Evolutionary conservation across 1,139 yeast species (phyloP), one percentile per base, ranked within the genome.

Genomic region (Blastobotrys persicus): DNA sequence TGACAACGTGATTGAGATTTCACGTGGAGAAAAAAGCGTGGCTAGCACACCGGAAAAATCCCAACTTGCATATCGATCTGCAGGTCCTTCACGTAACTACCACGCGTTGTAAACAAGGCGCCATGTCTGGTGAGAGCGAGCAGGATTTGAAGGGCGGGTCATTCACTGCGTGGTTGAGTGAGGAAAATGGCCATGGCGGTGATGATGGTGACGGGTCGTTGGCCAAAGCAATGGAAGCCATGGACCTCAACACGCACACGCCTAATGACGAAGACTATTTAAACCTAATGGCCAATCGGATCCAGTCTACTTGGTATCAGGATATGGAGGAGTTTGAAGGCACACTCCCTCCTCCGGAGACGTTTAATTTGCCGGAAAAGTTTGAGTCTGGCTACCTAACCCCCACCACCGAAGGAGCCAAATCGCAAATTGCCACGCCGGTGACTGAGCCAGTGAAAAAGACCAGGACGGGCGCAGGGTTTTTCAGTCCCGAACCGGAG

Each of bases 111-210:
- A 6, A 9, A 23, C 5, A 9, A 23, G 9, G 28, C 28, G 9
- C 9, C 9, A 23, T 23, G 28, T 23, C 28, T 5, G 28, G 28
- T 6, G 28, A 23, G 9, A 9, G 9, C 5, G 28, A 23, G 28
- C 28, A 23, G 28, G 28, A 23, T 9, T 9, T 23, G 28, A 23
- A 23, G 28, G 28, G 28, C 5, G 28, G 28, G 41, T 37, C 41
- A 11, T 37, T 37, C 28, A 37, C 28, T 13, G 41, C 41, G 3
- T 37, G 41, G 41, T 23, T 37, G 28, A 37, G 19, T 18, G 41
- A 37, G 28, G 41, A 37, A 14, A 19, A 19, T 19, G 14, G 14
- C n/a, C 34, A 19, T 23, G 19, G 19, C n/a, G 41, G 14, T 11
- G 34, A 37, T 37, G 28, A 18, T 19, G 28, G 28, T 5, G 28